Evolutionary conservation across 805 yeast species (phyloP).

Genomic region (Metschnikowia continentalis): DNA sequence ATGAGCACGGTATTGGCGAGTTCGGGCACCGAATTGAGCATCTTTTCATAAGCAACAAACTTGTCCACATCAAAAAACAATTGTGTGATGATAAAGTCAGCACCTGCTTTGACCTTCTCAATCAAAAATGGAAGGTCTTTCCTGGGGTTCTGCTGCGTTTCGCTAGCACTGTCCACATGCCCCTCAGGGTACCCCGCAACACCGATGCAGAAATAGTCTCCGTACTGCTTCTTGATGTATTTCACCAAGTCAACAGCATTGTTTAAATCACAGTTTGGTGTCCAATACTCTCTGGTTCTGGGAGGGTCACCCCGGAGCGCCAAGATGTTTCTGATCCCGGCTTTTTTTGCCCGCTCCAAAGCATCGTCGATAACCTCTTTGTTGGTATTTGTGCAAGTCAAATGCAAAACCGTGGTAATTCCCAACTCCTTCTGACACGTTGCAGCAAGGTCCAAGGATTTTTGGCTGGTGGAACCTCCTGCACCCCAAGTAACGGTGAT

Average conservation of each 20-base stretch:
- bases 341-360: slow-evolving; percentile 58
- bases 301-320: slow-evolving; percentile 98
- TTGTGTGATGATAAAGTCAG: slow-evolving; percentile 89
- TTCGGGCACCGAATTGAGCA: slow-evolving; percentile 40
- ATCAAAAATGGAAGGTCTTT: slow-evolving; percentile 75
- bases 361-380: slow-evolving; percentile 75
- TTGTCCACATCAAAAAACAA: slow-evolving; percentile 83
- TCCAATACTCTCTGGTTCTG: slow-evolving; percentile 63
- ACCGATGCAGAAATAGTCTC: slow-evolving; percentile 85
- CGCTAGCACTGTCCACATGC: slow-evolving; percentile 82
- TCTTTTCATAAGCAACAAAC: slow-evolving; percentile 60
- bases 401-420: slow-evolving; percentile 87
- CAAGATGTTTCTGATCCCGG: slow-evolving; percentile 83
- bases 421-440: slow-evolving; percentile 71
- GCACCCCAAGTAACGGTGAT: slow-evolving; percentile 98
- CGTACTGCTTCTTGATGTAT: slow-evolving; percentile 67
- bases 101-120: slow-evolving; percentile 90
- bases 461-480: slow-evolving; percentile 88
- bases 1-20: slow-evolving; percentile 54
- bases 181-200: slow-evolving; percentile 99
- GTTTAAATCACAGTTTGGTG: slow-evolving; percentile 53
- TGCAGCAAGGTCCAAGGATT: slow-evolving; percentile 78
- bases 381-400: slow-evolving; percentile 94
- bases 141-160: slow-evolving; percentile 55
- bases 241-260: slow-evolving; percentile 83